Evolutionary conservation across 2,329 filamentous ascomycete species (phyloP).

Genomic region (Sarocladiaceae sp.): DNA sequence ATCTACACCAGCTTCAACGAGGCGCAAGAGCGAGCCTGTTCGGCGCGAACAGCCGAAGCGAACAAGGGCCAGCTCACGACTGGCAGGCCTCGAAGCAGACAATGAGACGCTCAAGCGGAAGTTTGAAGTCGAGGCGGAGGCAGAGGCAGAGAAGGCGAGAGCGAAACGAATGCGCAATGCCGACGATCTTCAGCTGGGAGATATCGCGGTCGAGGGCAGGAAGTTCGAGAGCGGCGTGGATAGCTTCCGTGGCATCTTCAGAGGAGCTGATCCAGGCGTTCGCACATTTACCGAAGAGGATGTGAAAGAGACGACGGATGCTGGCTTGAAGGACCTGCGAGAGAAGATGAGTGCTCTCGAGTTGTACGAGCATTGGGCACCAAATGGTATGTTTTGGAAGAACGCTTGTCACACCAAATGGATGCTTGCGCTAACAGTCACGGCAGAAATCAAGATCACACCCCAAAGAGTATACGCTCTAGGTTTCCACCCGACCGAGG

Average conservation of each 20-base stretch:
- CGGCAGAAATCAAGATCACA: slow-evolving; percentile 77
- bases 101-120: slow-evolving; percentile 42
- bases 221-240: slow-evolving; percentile 64
- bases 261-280: slow-evolving; percentile 70
- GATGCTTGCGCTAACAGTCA: background rate
- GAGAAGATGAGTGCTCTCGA: slow-evolving; percentile 70
- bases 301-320: slow-evolving; percentile 70
- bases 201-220: slow-evolving; percentile 74
- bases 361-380: slow-evolving; percentile 78
- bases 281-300: slow-evolving; percentile 84
- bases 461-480: slow-evolving; percentile 83
- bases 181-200: slow-evolving; percentile 62
- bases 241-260: slow-evolving; percentile 50
- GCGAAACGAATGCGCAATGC: slow-evolving; percentile 52
- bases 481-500: slow-evolving; percentile 77
- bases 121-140: slow-evolving; percentile 41
- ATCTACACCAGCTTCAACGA: slow-evolving; percentile 16
- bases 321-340: slow-evolving; percentile 65
- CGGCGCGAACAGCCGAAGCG: slow-evolving; percentile 38
- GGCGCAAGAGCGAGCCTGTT: slow-evolving; percentile 30
- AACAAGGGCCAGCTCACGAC: slow-evolving; percentile 51
- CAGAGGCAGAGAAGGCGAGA: slow-evolving; percentile 33
- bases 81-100: slow-evolving; percentile 49
- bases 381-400: slow-evolving; percentile 61
- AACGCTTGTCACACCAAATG: background rate